These are phyloP conservation scores for Pichia sp. DNA, from an alignment of 1,139 yeast species.

Conservation along the genomic window DNA sequence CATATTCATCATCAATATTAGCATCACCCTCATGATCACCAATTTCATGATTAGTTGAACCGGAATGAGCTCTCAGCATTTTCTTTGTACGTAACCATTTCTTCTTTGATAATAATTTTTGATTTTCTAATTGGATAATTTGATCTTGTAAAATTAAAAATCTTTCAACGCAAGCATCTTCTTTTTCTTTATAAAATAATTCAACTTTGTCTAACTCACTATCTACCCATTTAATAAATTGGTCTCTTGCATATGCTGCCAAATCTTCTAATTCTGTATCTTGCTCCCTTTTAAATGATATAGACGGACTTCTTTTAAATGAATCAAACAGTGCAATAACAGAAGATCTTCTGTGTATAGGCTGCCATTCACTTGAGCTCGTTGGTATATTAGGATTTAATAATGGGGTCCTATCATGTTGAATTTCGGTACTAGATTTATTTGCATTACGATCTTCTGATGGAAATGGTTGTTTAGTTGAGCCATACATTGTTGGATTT, in stretches of 20 bases:
- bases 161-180: conserved; percentile 54
- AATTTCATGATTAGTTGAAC: neutral
- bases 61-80: neutral
- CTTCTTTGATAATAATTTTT: conserved; percentile 31
- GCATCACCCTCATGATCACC: conserved; percentile 3
- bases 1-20: conserved; percentile 8
- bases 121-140: conserved; percentile 55
- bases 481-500: conserved; percentile 3
- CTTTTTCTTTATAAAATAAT: conserved; percentile 52
- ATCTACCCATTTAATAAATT: conserved; percentile 60
- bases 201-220: conserved; percentile 54
- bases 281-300: neutral
- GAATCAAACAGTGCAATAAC: conserved; percentile 15
- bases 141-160: conserved; percentile 63
- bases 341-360: conserved; percentile 6
- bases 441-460: neutral
- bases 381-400: conserved; percentile 8
- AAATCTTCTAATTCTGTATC: conserved; percentile 22
- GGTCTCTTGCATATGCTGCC: conserved; percentile 33
- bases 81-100: conserved; percentile 15
- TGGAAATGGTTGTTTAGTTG: neutral
- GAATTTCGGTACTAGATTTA: conserved; percentile 27
- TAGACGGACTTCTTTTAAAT: conserved; percentile 13
- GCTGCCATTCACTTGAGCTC: neutral
- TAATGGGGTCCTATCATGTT: conserved; percentile 30